Conservation (phyloP, 176 grass and related monocot genomes). For the Metroxylon sagu region DNA sequence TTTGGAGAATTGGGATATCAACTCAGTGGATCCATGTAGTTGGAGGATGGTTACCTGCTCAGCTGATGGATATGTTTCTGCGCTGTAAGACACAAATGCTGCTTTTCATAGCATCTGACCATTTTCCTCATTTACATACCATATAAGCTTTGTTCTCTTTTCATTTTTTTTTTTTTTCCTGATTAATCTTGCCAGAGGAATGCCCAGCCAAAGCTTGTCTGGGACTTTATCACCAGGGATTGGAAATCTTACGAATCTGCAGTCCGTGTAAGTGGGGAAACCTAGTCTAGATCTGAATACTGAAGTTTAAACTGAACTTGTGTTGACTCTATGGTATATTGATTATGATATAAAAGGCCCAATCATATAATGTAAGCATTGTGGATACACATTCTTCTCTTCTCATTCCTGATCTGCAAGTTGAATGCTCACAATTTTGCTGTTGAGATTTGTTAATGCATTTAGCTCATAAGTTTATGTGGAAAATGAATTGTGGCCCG, state of each 20-base stretch:
- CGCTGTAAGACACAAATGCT: slow-evolving; percentile 26
- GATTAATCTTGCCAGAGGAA: slow-evolving; percentile 27
- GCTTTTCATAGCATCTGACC: background rate
- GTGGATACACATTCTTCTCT: too few relatives aligned
- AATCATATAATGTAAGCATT: too few relatives aligned
- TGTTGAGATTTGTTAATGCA: too few relatives aligned
- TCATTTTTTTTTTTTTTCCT: too few relatives aligned
- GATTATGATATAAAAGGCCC: too few relatives aligned
- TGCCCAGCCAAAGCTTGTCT: slow-evolving; percentile 42
- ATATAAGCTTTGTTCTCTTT: too few relatives aligned
- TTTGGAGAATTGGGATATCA: slow-evolving; percentile 53
- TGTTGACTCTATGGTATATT: too few relatives aligned
- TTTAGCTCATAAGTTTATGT: background rate
- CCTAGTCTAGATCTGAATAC: background rate
- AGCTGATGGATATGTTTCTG: slow-evolving; percentile 28
- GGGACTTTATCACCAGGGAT: slow-evolving; percentile 55
- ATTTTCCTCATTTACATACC: too few relatives aligned
- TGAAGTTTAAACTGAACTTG: too few relatives aligned
- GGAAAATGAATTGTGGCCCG: background rate
- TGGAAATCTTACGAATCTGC: slow-evolving; percentile 42
- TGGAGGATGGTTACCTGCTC: slow-evolving; percentile 65
- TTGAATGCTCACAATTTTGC: too few relatives aligned
- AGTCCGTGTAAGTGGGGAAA: slow-evolving; percentile 37
- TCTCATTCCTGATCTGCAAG: too few relatives aligned
- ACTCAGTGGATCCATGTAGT: slow-evolving; percentile 52